Evolutionary conservation across 73 alveolate genomes (phyloP).

Genomic region (Paramecium tetraurelia): DNA sequence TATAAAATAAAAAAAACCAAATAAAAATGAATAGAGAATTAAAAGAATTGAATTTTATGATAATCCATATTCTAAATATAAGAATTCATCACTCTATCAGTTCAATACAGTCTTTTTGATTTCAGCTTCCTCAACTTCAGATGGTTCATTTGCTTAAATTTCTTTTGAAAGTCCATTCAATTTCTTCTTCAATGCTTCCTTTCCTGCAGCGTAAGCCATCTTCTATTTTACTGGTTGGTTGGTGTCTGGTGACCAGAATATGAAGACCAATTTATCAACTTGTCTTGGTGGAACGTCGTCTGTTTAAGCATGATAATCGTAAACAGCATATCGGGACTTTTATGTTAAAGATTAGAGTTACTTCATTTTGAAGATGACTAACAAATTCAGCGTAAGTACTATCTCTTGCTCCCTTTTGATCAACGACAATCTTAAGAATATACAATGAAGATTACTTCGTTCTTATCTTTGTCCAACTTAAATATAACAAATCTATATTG

Average conservation of each 20-base stretch:
- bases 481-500: conserved; percentile 1
- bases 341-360: not conserved
- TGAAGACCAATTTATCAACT: conserved; percentile 2
- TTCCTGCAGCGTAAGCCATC: conserved; percentile 43
- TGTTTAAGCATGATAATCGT: conserved; percentile 39
- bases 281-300: conserved; percentile 47
- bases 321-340: conserved; percentile 41
- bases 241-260: conserved; percentile 52
- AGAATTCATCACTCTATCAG: not conserved
- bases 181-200: conserved; percentile 42
- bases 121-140: conserved; percentile 1
- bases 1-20: not conserved
- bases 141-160: conserved; percentile 41
- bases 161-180: conserved; percentile 25
- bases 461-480: not conserved
- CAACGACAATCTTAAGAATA: conserved; percentile 22
- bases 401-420: conserved; percentile 3
- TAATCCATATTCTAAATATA: not conserved
- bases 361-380: conserved; percentile 16
- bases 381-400: conserved; percentile 11
- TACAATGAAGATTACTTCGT: not conserved
- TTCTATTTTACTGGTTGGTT: conserved; percentile 2
- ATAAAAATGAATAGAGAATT: no score
- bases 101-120: not conserved
- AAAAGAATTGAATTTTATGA: not conserved